Evolutionary conservation across 805 yeast species (phyloP), one percentile per base, ranked within the genome.

Genomic region (Candida arabinofermentans): DNA sequence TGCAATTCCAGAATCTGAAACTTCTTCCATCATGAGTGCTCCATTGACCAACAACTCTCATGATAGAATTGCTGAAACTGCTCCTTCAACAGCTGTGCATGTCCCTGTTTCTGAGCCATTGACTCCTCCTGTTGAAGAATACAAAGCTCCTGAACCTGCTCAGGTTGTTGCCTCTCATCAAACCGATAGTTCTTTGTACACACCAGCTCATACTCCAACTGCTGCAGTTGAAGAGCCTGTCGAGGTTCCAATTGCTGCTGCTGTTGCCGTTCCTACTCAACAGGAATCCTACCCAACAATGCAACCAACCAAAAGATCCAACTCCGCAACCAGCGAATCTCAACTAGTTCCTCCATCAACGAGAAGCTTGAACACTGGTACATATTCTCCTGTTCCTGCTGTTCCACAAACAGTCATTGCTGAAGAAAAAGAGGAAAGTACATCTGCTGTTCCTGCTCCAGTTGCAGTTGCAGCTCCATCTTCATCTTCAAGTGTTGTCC

Each of bases 1-100:
- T 13, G 39, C 54, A 1, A 62, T 62, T 41, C 55, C 58, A 12
- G 67, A 64, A 36, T 57, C 67, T 18, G 67, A 64, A 37, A 34
- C 55, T 27, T 47, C 59, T 8, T 62, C 67, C 26, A 36, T 64
- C 29, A 45, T 46, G 16, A 50, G 59, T 39, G 48, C 47, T 24
- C 35, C 49, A 31, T 39, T 39, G 27, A 39, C 43, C 24, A 30
- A 34, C 27, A 34, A 29, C 26, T 22, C 41, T 26, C 41, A n/a
- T 14, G 34, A 16, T 27, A 33, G 26, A 7, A 16, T 43, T 6
- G 36, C n/a, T 14, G 34, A 44, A 12, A 8, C 31, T 17, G 22
- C 17, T 27, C 14, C 36, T 19, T 19, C 27, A 26, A 23, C 33
- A 10, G 37, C 13, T 30, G 36, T 17, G 6, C 32, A 32, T 12